Percentiles rank a stretch among this genome's conserved stretches.
Evolutionary conservation across 768 basidiomycete species (phyloP).

Genomic region (Termitomyces sp.): DNA sequence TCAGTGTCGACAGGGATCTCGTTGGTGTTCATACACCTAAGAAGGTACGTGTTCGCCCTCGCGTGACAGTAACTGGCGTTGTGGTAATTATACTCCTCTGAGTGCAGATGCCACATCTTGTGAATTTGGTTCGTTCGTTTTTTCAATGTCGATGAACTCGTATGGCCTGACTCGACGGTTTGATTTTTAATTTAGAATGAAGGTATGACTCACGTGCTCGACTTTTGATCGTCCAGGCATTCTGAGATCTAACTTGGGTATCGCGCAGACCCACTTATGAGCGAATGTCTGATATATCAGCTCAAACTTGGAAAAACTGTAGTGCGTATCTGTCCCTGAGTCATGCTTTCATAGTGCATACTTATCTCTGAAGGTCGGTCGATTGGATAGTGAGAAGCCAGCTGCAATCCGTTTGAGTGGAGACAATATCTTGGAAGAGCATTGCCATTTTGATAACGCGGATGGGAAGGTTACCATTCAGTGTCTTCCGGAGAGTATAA

Average conservation of each 20-base stretch:
- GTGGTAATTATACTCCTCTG: constrained; percentile 9
- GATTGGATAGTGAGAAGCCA: constrained; percentile 73
- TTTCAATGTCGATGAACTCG: background rate
- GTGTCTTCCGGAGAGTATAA: constrained; percentile 75
- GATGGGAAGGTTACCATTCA: constrained; percentile 84
- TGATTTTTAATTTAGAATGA: constrained; percentile 48
- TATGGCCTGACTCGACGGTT: constrained; percentile 13
- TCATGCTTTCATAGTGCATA: background rate
- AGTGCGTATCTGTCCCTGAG: constrained; percentile 13
- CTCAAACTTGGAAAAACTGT: constrained; percentile 18
- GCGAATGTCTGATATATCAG: constrained; percentile 83
- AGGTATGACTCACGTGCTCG: constrained; percentile 37
- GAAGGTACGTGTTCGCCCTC: constrained; percentile 52
- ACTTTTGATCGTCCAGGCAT: constrained; percentile 3
- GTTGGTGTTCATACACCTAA: constrained; percentile 98
- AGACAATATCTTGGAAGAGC: constrained; percentile 85
- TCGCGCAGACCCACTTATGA: constrained; percentile 84
- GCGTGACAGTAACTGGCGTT: constrained; percentile 8
- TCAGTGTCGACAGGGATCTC: constrained; percentile 93
- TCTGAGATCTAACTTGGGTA: constrained; percentile 11
- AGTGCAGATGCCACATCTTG: constrained; percentile 83
- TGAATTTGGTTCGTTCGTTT: constrained; percentile 70
- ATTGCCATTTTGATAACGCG: constrained; percentile 86
- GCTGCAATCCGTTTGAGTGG: constrained; percentile 92
- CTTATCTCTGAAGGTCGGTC: constrained; percentile 59